Base-by-base conservation (phyloP, 352 stramenopile genomes). In the Achlya hypogyna region DNA sequence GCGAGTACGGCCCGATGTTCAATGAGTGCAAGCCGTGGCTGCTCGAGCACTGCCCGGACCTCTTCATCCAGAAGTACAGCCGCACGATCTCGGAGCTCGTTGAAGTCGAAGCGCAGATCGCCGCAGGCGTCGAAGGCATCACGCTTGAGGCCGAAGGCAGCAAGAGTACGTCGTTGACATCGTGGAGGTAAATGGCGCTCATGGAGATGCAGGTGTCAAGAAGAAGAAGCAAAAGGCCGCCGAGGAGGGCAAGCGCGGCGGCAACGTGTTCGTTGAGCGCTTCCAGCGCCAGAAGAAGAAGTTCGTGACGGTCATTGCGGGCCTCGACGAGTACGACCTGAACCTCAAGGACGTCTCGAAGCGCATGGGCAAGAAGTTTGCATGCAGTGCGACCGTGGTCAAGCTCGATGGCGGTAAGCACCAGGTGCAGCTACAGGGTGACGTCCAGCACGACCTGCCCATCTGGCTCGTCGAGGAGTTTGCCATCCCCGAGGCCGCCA, bases 311-410 rank as follows among this genome's bases (percentile, higher is more conserved):
- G 89, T 91, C 64, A 81, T 93, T 63, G 87, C 81, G 25, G 85
- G 85, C 0, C 78, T 93, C 25, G 85, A 93, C 49, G 83, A 90
- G 51, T 89, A 91, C 65, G 51, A 51, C 38, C 23, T 71, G 1
- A 89, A 91, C 71, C 88, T 91, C 66, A 93, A 93, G 77, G 85
- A 93, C 35, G 78, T 79, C 25, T 75, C 77, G 53, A 91, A 93
- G 74, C 86, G 68, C 51, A 74, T 93, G 29, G 85, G 85, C 71
- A 89, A 91, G 75, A 78, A 79, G 35, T 93, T 93, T 69, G 83
- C 85, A 27, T 92, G 85, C 72, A 89, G 79, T 68, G 87, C 83
- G 42, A 90, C 82, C 53, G 69, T 93, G 43, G 89, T 79, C 52
- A 89, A 89, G 69, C 87, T 77, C 8, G 80, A 91, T 69, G 71